Base-by-base conservation (phyloP, 2,329 filamentous ascomycete species). In the Penicillium sp. region DNA sequence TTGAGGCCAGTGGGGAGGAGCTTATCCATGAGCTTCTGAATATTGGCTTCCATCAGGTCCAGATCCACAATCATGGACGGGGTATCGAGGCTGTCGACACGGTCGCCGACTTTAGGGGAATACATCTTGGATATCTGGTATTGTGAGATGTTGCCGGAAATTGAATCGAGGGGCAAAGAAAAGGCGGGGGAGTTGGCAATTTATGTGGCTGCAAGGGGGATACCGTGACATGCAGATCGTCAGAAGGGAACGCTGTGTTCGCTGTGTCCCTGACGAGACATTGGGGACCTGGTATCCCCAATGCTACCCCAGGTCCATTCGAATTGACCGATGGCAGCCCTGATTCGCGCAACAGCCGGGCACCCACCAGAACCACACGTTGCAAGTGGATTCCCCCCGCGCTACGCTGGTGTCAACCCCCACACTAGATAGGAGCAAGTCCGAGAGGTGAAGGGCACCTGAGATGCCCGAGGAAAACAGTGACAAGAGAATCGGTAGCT, bases 51-150 rank as follows among this genome's bases (percentile, higher is more conserved):
- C 77, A 82, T 81, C 3, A 80, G 66, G 52, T 79, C 75, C 9
- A 83, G 74, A 48, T 83, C 77, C 42, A 82, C 81, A 40, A 83
- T 75, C 80, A 83, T 83, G 48, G 80, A 82, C 1, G 81, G 81
- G 0, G 81, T 83, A 62, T 83, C 81, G 39, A 83, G 79, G 52
- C 64, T 65, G 3, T 70, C 67, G 61, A 81, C 55, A 11, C 55
- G 54, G 56, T 79, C 75, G 51, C 79, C 79, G 42, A 79, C 59
- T 56, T 74, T 67, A 10, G 78, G 77, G 29, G 63, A 44, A 62
- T 79, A 79, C 71, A 70, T 72, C 18, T 45, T 33, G 18, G 11
- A 29, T 8, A 29, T 8, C 28, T 26, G 23, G 7, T 6, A 16
- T 26, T 28, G 39, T 21, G 11, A 19, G 13, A 14, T 16, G 14